These are phyloP conservation scores for Hyphodiscus hymeniophilus DNA, from an alignment of 495 filamentous ascomycete species.

Conservation along the genomic window DNA sequence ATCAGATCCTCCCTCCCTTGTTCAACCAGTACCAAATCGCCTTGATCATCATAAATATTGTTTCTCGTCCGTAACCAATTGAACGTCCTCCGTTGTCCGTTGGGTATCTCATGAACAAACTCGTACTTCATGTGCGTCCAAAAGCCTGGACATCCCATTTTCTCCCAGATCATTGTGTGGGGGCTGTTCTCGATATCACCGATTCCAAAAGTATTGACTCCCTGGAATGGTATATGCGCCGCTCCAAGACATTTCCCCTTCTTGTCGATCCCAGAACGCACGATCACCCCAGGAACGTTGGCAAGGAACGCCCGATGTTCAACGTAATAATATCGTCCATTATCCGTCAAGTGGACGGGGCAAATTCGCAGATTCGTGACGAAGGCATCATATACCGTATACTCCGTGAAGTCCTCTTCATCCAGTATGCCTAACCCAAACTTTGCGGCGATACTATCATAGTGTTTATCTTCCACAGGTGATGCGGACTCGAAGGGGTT, in stretches of 20 bases:
- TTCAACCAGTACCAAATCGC: constrained; percentile 60
- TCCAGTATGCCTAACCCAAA: constrained; percentile 9
- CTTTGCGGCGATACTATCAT: constrained; percentile 6
- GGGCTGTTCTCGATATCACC: constrained; percentile 6
- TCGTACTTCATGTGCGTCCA: constrained; percentile 16
- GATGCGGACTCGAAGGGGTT: constrained; percentile 9
- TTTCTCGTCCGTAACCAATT: constrained; percentile 14
- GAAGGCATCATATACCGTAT: constrained; percentile 10
- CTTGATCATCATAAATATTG: constrained; percentile 25
- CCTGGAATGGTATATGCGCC: constrained; percentile 8
- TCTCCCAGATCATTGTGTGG: constrained; percentile 5
- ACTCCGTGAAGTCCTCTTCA: constrained; percentile 9
- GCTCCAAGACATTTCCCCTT: constrained; percentile 7
- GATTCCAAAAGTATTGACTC: constrained; percentile 8
- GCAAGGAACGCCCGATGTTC: constrained; percentile 9
- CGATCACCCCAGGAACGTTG: constrained; percentile 7
- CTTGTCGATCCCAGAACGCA: constrained; percentile 9
- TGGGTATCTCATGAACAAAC: constrained; percentile 5
- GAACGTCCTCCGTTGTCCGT: constrained; percentile 7
- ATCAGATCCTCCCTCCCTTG: constrained; percentile 47
- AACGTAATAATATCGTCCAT: constrained; percentile 7
- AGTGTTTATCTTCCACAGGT: background rate
- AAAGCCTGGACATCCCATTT: constrained; percentile 7
- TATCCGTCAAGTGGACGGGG: constrained; percentile 5
- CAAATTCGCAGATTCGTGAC: constrained; percentile 9